Conservation (phyloP, 1,139 yeast genomes). For the Saccharomyces pastorianus region DNA sequence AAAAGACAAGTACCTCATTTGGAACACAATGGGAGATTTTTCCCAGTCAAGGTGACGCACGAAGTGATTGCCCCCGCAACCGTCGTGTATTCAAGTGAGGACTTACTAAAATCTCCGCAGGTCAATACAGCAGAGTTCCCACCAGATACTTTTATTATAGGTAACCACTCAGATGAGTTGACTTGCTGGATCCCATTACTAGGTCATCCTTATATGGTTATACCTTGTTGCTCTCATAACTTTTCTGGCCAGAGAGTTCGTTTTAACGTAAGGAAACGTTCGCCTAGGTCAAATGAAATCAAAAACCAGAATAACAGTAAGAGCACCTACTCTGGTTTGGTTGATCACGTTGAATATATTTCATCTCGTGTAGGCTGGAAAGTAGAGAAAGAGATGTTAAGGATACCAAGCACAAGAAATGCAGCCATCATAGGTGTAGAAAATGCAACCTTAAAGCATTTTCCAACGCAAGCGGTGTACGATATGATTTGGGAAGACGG, state of each 20-base stretch:
- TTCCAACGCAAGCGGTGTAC: constrained; percentile 37
- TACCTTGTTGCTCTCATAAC: constrained; percentile 92
- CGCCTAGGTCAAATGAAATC: constrained; percentile 33
- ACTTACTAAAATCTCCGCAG: constrained; percentile 45
- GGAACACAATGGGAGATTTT: constrained; percentile 51
- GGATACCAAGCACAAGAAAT: constrained; percentile 92
- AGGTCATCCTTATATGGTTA: constrained; percentile 80
- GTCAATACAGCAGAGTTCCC: constrained; percentile 66
- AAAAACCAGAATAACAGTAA: constrained; percentile 29
- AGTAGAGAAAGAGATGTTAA: constrained; percentile 73
- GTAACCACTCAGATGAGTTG: constrained; percentile 91
- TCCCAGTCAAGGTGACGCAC: constrained; percentile 43
- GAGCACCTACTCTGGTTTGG: constrained; percentile 75
- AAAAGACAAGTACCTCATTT: constrained; percentile 46
- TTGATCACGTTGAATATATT: constrained; percentile 71
- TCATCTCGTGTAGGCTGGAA: constrained; percentile 72
- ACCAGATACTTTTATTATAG: constrained; percentile 69
- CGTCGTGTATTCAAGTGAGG: constrained; percentile 29
- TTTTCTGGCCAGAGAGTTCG: constrained; percentile 68
- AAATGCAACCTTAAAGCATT: constrained; percentile 19
- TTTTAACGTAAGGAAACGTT: constrained; percentile 33
- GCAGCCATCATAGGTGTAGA: constrained; percentile 75
- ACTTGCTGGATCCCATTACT: constrained; percentile 93
- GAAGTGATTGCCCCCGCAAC: constrained; percentile 32
- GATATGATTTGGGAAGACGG: constrained; percentile 66